Conservation (phyloP, 306 rosid genomes). For the Vachellia pachyceras region DNA sequence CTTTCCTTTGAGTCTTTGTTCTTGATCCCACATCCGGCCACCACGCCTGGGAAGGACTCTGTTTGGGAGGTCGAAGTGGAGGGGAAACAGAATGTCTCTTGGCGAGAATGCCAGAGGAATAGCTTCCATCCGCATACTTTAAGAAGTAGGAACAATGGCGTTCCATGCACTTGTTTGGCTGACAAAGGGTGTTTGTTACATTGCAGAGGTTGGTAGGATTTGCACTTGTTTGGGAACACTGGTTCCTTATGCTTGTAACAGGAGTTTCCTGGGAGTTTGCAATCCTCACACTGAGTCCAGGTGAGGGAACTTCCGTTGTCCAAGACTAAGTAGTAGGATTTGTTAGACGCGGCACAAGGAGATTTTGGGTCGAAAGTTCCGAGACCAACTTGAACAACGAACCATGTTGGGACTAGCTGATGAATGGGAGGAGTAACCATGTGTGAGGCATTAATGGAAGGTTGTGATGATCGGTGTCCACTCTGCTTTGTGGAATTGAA, state of each 20-base stretch:
- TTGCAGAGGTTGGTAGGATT: background rate
- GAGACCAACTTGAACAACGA: background rate
- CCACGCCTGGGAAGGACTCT: background rate
- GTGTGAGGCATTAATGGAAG: background rate
- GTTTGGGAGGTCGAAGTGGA: background rate
- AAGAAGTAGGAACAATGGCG: background rate
- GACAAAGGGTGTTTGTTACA: background rate
- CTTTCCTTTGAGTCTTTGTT: background rate
- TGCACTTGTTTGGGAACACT: background rate
- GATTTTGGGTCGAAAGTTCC: background rate
- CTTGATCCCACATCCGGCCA: background rate
- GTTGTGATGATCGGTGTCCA: too few species aligned
- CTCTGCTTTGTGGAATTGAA: background rate
- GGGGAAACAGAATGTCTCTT: background rate
- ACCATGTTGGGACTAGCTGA: too few species aligned
- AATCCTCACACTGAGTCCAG: background rate
- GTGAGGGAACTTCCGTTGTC: background rate
- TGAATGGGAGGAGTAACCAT: background rate
- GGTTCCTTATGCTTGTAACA: background rate
- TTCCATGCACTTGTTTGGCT: background rate
- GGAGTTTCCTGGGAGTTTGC: background rate
- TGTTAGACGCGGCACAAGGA: background rate
- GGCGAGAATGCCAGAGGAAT: background rate
- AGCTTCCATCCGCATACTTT: background rate
- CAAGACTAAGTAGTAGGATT: background rate